These are phyloP conservation scores for Serendipita sp. DNA, from an alignment of 768 basidiomycete genomes.

Conservation along the genomic window DNA sequence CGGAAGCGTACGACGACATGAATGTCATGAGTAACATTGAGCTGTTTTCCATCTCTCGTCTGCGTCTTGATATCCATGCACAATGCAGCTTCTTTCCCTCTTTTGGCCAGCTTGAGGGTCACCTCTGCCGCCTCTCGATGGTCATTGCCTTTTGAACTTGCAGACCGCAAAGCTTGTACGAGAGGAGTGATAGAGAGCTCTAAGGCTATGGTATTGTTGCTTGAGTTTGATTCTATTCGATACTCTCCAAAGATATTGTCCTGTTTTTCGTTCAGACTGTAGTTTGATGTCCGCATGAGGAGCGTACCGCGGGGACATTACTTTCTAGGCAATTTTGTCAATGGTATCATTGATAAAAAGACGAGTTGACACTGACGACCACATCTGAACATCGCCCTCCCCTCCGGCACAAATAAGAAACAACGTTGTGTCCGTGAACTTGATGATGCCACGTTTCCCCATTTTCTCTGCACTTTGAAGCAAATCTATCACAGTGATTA, in stretches of 20 bases:
- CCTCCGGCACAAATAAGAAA: conserved; percentile 1
- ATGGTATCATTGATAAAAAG: background rate
- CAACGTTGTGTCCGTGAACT: background rate
- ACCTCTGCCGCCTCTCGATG: background rate
- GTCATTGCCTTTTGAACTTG: background rate
- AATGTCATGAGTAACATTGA: background rate
- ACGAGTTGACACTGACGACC: background rate
- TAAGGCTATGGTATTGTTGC: conserved; percentile 1
- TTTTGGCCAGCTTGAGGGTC: background rate
- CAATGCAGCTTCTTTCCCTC: background rate
- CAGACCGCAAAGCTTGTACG: background rate
- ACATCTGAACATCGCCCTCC: conserved; percentile 5
- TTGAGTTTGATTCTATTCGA: conserved; percentile 3
- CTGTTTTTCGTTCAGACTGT: background rate
- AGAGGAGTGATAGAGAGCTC: background rate
- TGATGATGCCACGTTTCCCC: background rate
- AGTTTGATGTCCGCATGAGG: background rate
- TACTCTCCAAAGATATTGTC: background rate
- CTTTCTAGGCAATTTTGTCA: background rate
- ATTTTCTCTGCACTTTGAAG: conserved; percentile 7
- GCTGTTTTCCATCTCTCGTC: background rate
- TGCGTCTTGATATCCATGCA: background rate
- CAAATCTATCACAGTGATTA: background rate
- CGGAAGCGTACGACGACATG: background rate
- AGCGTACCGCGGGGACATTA: background rate